Conservation (phyloP, 208 protist species). For the Leptomonas seymouri region DNA sequence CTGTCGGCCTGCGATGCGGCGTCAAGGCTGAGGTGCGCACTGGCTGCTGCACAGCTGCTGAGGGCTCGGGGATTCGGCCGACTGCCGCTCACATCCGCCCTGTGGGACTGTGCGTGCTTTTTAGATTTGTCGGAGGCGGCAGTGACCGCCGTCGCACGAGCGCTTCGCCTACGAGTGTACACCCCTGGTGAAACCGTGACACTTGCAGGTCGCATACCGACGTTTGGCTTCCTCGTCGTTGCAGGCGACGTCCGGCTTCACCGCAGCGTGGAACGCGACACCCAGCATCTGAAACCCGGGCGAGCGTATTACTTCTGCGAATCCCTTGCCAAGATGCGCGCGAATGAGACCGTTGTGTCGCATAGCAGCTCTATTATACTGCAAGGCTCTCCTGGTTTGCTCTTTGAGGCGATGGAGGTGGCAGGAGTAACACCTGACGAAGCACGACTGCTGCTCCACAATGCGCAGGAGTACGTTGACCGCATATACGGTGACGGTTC, state of each 20-base stretch:
- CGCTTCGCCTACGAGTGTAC: conserved; percentile 44
- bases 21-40: conserved; percentile 34
- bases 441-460: conserved; percentile 31
- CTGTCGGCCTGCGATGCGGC: conserved; percentile 34
- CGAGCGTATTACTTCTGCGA: conserved; percentile 57
- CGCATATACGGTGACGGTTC: conserved; percentile 28
- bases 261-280: neutral
- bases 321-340: conserved; percentile 36
- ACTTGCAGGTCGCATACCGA: conserved; percentile 21
- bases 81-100: conserved; percentile 18
- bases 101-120: conserved; percentile 53
- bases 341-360: conserved; percentile 34
- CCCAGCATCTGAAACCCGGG: conserved; percentile 23
- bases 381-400: conserved; percentile 31
- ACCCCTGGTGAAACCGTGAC: conserved; percentile 42
- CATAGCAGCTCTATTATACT: conserved; percentile 48
- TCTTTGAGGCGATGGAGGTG: conserved; percentile 40
- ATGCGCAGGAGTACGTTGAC: conserved; percentile 38
- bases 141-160: conserved; percentile 33
- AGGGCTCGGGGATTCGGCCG: neutral
- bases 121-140: conserved; percentile 31
- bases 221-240: conserved; percentile 34
- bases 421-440: conserved; percentile 13
- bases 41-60: conserved; percentile 33
- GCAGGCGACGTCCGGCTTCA: conserved; percentile 31